phyloP scores from a whole-genome alignment of 2,329 filamentous ascomycete genomes.

The Talaromyces albobiverticillius region DNA sequence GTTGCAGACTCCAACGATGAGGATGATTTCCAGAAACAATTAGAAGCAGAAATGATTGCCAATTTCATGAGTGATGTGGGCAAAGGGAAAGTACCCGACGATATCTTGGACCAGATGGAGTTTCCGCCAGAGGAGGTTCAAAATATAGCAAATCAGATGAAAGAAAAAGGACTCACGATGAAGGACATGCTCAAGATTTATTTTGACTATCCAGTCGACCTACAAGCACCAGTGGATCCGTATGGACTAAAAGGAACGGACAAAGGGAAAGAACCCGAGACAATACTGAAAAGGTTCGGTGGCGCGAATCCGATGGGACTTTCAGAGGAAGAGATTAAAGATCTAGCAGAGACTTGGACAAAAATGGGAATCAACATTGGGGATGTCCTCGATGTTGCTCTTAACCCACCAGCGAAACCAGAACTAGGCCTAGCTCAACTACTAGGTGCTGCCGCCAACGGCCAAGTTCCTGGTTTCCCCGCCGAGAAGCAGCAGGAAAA shows the following conservation, averaged over 20 bases:
- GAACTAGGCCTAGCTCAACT: too few species aligned
- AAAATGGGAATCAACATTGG: constrained; percentile 32
- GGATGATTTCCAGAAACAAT: constrained; percentile 67
- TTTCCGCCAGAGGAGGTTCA: not conserved
- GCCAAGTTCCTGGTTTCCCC: too few species aligned
- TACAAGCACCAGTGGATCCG: too few species aligned
- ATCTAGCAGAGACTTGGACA: constrained; percentile 34
- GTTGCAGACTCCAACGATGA: constrained; percentile 27
- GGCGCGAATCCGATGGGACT: constrained; percentile 16
- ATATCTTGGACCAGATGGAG: not conserved
- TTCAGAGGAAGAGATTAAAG: constrained; percentile 32
- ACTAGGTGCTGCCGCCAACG: too few species aligned
- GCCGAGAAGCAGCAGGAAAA: too few species aligned
- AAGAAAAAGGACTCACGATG: constrained; percentile 2
- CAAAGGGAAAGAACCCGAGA: constrained; percentile 28
- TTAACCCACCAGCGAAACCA: too few species aligned
- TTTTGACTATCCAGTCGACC: too few species aligned
- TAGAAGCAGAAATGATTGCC: constrained; percentile 78
- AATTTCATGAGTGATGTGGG: constrained; percentile 65
- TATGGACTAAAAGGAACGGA: not conserved
- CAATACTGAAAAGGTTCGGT: too few species aligned
- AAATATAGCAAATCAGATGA: not conserved
- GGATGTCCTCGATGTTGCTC: constrained; percentile 36
- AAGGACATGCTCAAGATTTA: too few species aligned
- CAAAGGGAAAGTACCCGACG: constrained; percentile 20